Base-by-base conservation (phyloP, 345 rosid species). In the Eucalyptus polybractea region DNA sequence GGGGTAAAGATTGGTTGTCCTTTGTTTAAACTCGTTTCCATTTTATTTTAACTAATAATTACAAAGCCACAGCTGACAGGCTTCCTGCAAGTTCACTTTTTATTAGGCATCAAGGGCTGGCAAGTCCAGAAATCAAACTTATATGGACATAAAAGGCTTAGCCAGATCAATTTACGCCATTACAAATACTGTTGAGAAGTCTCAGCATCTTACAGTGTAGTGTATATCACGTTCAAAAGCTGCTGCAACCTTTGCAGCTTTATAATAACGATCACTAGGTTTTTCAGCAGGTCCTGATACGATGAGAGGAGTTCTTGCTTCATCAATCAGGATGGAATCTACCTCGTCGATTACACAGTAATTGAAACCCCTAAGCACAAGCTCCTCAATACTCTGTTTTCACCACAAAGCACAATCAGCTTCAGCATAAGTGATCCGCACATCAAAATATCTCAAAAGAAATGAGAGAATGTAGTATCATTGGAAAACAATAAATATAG, bases 281-380 rank as follows among this genome's bases (percentile, higher is more conserved):
- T 95, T 97, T 93, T 97, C 99, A 86, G 99, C 99, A 72, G 96
- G 94, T 62, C 99, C 99, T 86, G 99, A 97, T 91, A 96, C 97
- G 92, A 97, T 96, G 60, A 97, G 97, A 86, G 99, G 99, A 88
- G 99, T 97, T 91, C 99, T 96, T 93, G 99, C 99, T 93, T 97
- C 99, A 93, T 97, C 99, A 91, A 96, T 95, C 89, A 97, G 99
- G 92, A 97, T 97, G 90, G 99, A 97, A 92, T 97, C 99, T 88
- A 97, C 99, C 95, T 97, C 99, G 87, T 97, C 99, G 89, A 97
- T 97, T 49, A 97, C 90, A 93, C 98, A 97, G 92, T 93, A 97
- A 92, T 95, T 97, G 93, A 97, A 97, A 88, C 93, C 94, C 94
- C 99, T 96, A 91, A 97, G 88, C 92, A 97, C 99, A 60, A 97